A percentile compares a stretch with the other conserved stretches of the same genome.
phyloP scores from a whole-genome alignment of 352 stramenopile genomes.

The Phytophthora sansomeana region DNA sequence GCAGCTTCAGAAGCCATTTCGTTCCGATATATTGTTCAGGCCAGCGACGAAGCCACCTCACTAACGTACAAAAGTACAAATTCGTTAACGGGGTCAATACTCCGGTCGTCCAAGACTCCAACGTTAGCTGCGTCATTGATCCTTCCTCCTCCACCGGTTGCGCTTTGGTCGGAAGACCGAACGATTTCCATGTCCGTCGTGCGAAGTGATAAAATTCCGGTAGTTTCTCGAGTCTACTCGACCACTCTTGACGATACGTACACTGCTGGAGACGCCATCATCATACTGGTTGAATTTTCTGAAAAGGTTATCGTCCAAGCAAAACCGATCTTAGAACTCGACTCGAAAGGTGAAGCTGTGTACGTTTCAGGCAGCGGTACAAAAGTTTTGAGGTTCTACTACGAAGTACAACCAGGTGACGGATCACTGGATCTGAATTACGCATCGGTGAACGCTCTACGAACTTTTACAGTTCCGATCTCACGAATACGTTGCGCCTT shows the following conservation, averaged over 20 bases:
- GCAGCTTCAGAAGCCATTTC: slow-evolving; percentile 54
- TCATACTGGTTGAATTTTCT: slow-evolving; percentile 65
- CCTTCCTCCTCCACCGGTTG: slow-evolving; percentile 33
- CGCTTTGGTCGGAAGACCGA: slow-evolving; percentile 19
- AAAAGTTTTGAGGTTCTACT: slow-evolving; percentile 65
- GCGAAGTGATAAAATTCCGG: slow-evolving; percentile 42
- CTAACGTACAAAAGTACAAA: slow-evolving; percentile 41
- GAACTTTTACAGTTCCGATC: slow-evolving; percentile 28
- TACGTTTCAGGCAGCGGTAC: slow-evolving; percentile 63
- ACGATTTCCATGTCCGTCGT: slow-evolving; percentile 41
- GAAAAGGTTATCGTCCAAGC: slow-evolving; percentile 58
- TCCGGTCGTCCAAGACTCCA: slow-evolving; percentile 50
- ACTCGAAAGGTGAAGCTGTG: slow-evolving; percentile 63
- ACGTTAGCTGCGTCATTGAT: slow-evolving; percentile 35
- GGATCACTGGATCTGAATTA: slow-evolving; percentile 58
- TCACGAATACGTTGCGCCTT: slow-evolving; percentile 36
- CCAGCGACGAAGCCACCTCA: slow-evolving; percentile 33
- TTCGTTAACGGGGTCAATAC: slow-evolving; percentile 50
- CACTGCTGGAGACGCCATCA: slow-evolving; percentile 65
- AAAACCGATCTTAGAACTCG: slow-evolving; percentile 64
- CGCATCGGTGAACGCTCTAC: slow-evolving; percentile 49
- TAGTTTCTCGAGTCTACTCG: slow-evolving; percentile 49
- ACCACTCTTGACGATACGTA: slow-evolving; percentile 60
- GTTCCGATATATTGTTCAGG: slow-evolving; percentile 67
- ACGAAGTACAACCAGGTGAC: slow-evolving; percentile 64